Evolutionary conservation across 768 basidiomycete genomes (phyloP).

Genomic region (Boletales sp.): DNA sequence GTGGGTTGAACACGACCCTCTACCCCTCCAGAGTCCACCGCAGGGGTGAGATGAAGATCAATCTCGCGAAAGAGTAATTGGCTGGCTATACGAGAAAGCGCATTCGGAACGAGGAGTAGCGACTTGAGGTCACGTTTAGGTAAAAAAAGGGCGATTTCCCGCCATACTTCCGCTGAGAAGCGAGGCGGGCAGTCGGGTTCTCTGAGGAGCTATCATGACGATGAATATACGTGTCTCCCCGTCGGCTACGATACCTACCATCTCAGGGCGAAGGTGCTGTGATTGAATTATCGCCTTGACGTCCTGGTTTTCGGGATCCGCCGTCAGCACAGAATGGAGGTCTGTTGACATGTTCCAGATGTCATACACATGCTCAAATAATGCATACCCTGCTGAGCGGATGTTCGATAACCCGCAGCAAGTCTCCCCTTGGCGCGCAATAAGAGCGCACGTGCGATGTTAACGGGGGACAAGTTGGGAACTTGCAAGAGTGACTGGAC

Average conservation of each 20-base stretch:
- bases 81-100: constrained; percentile 64
- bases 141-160: constrained; percentile 60
- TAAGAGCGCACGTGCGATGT: constrained; percentile 57
- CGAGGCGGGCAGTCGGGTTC: constrained; percentile 45
- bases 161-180: constrained; percentile 70
- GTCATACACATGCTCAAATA: background rate
- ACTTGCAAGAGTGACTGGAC: constrained; percentile 68
- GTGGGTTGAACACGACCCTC: constrained; percentile 14
- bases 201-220: constrained; percentile 22
- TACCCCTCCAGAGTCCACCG: constrained; percentile 21
- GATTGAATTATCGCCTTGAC: constrained; percentile 58
- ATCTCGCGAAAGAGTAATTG: constrained; percentile 63
- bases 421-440: constrained; percentile 65
- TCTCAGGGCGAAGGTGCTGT: constrained; percentile 50
- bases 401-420: constrained; percentile 54
- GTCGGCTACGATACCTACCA: constrained; percentile 36
- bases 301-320: constrained; percentile 68
- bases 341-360: constrained; percentile 38
- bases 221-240: background rate
- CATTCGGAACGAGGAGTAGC: constrained; percentile 60
- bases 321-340: constrained; percentile 58
- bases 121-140: constrained; percentile 64
- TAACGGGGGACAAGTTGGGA: constrained; percentile 46
- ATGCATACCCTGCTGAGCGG: constrained; percentile 61
- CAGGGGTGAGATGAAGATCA: constrained; percentile 55